Base-by-base conservation (phyloP, 2,329 filamentous ascomycete species). In the Beauveria sp. region DNA sequence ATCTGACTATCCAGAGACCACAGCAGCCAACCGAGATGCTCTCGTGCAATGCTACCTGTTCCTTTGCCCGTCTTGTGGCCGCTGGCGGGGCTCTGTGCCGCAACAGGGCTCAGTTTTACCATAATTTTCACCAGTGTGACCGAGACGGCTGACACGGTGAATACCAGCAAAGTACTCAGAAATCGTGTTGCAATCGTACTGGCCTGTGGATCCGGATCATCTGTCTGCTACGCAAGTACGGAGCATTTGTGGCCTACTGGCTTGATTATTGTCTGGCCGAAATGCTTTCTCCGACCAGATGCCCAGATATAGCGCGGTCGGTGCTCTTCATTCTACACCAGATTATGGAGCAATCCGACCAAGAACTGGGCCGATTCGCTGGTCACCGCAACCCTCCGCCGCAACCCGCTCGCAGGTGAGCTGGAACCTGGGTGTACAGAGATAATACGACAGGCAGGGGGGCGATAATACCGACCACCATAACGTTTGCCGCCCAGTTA, bases 341-440 rank as follows among this genome's bases (percentile, higher is more conserved):
- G 24, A 52, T 28, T 52, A 60, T 60, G 57, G 57, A 52, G 38
- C 48, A 60, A 53, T 60, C 40, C 57, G 10, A 31, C 40, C 26
- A 53, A 34, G 46, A 52, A 24, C 57, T 60, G 49, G 57, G 57
- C 57, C 57, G 40, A 53, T 60, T 53, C 57, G 48, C 51, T 52
- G 48, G 57, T 26, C 38, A 34, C 46, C 53, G 24, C 53, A 54
- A 54, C 20, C 51, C 51, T 38, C 5, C 12, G 14, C 34, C 34
- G 34, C 26, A 28, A 6, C 26, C 26, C 7, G 26, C 26, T 28
- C 7, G 26, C 34, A 38, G 14, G 34, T 38, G 34, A 38, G 34
- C 34, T 46, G 8, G 24, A 16, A 46, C 45, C 52, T 24, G 9
- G 42, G 22, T 26, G 12, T 42, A 56, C 53, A 46, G 40, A 56